Evolutionary conservation across 1,284 basidiomycete genomes (phyloP), one percentile per base, ranked within the genome.

Genomic region (Austroboletus niveus): DNA sequence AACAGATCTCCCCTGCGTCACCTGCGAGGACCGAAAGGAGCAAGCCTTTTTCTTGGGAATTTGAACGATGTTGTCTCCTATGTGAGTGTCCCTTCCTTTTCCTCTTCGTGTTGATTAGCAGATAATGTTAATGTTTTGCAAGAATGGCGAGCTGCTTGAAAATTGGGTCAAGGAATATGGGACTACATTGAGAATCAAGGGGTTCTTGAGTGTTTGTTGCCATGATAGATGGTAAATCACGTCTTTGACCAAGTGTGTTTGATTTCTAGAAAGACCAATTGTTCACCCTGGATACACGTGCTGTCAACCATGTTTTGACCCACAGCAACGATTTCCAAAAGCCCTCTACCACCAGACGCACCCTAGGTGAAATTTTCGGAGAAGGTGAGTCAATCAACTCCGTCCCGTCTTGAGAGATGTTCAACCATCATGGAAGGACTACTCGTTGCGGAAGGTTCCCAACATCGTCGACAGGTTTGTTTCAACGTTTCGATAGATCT

Each of bases 131-230:
- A 8, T 38, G 11, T 24, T 14, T 41, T 6, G 4, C 5, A 10
- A 41, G 22, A 20, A 17, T 36, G 7, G 22, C 38, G n/a, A 38
- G 7, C 45, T 77, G 27, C 74, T 79, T 29, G 77, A 82, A 27
- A 42, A 52, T 59, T 89, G 86, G 85, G 62, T 75, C 0, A 58
- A 70, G 36, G 57, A 80, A 52, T 84, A 84, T 56, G 85, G 86
- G 0, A 62, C 56, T 4, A 80, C 76, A 1, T 58, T 85, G 47
- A 74, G 64, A 52, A 81, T 76, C 50, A 72, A 72, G 48, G 69
- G 69, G 1, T 58, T 80, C 1, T 66, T 84, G 29, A 70, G 71
- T 30, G 84, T 84, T 52, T 49, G 76, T 59, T 17, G 11, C 29
- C n/a, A 15, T 29, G 22, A 24, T 24, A 24, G 22, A 24, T 24